Conservation (phyloP, 139 green algal genomes). For the Tetraselmis striata region DNA sequence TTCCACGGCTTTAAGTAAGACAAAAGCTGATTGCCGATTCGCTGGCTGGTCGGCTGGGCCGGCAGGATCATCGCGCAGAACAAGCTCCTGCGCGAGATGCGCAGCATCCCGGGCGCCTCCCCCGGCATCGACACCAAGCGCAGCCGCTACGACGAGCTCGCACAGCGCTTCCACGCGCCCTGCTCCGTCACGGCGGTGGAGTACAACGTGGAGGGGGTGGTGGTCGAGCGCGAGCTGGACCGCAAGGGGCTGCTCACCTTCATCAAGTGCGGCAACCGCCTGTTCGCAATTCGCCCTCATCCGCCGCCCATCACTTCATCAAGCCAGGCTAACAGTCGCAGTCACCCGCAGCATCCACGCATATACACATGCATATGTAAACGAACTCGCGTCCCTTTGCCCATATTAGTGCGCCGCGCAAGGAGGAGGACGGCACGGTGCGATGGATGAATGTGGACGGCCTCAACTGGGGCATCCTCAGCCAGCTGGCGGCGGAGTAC, state of each 20-base stretch:
- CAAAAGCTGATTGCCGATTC: no score
- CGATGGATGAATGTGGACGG: conserved; percentile 6
- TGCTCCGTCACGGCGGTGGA: not conserved
- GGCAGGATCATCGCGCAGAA: not conserved
- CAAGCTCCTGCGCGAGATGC: not conserved
- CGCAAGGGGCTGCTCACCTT: not conserved
- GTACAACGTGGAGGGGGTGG: not conserved
- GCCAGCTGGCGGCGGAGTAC: conserved; percentile 9
- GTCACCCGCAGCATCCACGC: no score
- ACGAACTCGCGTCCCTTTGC: no score
- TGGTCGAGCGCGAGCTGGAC: not conserved
- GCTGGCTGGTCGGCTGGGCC: no score
- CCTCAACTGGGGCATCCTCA: conserved; percentile 16
- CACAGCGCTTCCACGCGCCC: not conserved
- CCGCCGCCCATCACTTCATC: no score
- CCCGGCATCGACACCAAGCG: not conserved
- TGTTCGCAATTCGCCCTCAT: no score
- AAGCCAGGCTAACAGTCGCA: no score
- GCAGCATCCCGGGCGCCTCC: not conserved
- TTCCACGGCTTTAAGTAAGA: no score
- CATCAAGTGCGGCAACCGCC: no score
- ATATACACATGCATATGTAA: no score
- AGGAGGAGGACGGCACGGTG: not conserved
- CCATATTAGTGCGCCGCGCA: not conserved
- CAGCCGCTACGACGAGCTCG: not conserved